phyloP scores from a whole-genome alignment of 1,139 yeast genomes.

The Hanseniaspora sp. region DNA sequence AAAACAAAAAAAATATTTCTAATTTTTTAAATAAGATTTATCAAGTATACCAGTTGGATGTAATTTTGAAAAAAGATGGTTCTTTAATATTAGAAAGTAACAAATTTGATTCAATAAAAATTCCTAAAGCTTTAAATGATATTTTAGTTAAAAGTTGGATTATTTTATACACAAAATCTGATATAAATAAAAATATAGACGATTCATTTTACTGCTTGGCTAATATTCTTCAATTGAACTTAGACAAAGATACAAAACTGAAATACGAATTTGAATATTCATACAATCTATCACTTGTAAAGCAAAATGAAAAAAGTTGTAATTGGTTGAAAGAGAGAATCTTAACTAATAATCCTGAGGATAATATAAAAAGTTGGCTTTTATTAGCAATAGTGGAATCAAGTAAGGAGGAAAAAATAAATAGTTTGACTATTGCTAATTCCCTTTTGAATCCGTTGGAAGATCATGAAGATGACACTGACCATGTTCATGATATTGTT shows the following conservation, averaged over 20 bases:
- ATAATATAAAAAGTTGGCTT: slow-evolving; percentile 40
- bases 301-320: slow-evolving; percentile 30
- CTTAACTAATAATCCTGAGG: slow-evolving; percentile 33
- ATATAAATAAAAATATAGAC: slow-evolving; percentile 23
- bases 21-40: slow-evolving; percentile 2
- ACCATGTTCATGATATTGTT: slow-evolving; percentile 15
- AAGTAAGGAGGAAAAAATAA: slow-evolving; percentile 40
- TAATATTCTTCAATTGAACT: slow-evolving; percentile 23
- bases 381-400: slow-evolving; percentile 43
- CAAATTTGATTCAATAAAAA: slow-evolving; percentile 4
- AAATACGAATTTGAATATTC: slow-evolving; percentile 27
- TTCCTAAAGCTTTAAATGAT: neutral
- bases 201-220: slow-evolving; percentile 25
- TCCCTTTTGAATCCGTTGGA: slow-evolving; percentile 32
- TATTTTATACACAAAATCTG: slow-evolving; percentile 20
- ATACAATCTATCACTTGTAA: slow-evolving; percentile 31
- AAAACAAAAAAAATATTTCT: slow-evolving; percentile 21
- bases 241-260: slow-evolving; percentile 14
- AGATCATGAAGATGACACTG: slow-evolving; percentile 14
- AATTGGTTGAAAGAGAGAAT: slow-evolving; percentile 30
- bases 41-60: neutral
- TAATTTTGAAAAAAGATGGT: neutral
- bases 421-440: slow-evolving; percentile 36
- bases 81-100: slow-evolving; percentile 1
- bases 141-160: slow-evolving; percentile 6